Evolutionary conservation across 805 yeast species (phyloP).

Genomic region (Cyberlindnera euphorbiiphila): DNA sequence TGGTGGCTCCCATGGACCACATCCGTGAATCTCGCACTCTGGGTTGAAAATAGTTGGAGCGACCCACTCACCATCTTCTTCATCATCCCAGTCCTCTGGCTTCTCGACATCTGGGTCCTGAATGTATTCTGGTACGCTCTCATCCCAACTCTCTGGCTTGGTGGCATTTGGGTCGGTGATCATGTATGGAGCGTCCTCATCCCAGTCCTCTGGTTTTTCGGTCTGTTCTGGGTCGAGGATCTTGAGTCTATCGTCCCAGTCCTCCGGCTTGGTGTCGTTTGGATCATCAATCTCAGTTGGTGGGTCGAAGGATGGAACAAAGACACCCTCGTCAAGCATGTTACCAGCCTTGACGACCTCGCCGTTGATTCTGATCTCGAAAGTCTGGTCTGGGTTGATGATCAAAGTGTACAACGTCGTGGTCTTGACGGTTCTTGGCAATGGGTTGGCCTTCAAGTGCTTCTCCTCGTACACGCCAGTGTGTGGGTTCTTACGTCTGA

Average conservation of each 20-base stretch:
- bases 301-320: constrained; percentile 66
- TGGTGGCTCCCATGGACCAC: constrained; percentile 81
- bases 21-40: constrained; percentile 62
- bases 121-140: constrained; percentile 51
- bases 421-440: constrained; percentile 46
- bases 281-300: constrained; percentile 59
- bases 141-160: constrained; percentile 82
- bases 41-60: constrained; percentile 75
- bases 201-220: constrained; percentile 81
- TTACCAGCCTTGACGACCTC: constrained; percentile 67
- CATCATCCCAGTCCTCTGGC: constrained; percentile 87
- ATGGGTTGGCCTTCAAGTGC: constrained; percentile 62
- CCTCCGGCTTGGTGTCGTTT: constrained; percentile 61
- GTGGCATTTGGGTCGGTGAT: constrained; percentile 64
- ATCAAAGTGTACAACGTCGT: constrained; percentile 75
- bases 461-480: constrained; percentile 64
- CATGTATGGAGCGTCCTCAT: constrained; percentile 58
- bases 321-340: constrained; percentile 48
- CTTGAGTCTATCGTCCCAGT: constrained; percentile 71
- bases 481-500: constrained; percentile 52
- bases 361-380: constrained; percentile 82
- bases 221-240: constrained; percentile 68
- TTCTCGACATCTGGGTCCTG: constrained; percentile 61
- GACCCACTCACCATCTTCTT: constrained; percentile 82
- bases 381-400: constrained; percentile 58